phyloP scores from a whole-genome alignment of 2,329 filamentous ascomycete genomes.

The Lecanoromycetidae sp. region DNA sequence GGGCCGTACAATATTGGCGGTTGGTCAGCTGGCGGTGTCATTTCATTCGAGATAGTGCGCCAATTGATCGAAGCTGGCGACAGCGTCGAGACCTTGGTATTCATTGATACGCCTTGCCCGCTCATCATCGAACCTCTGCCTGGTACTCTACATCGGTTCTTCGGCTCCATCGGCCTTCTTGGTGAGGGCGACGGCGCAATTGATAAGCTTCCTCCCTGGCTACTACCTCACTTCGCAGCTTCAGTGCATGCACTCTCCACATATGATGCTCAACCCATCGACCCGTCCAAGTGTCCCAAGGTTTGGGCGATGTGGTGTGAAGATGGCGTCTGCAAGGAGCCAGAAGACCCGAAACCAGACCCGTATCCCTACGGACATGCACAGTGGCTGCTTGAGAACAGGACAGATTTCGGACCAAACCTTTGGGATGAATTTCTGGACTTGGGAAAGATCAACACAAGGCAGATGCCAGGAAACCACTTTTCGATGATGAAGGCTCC shows the following conservation, averaged over 20 bases:
- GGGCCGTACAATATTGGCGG: conserved; percentile 47
- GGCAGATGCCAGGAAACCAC: conserved; percentile 60
- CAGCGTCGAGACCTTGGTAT: conserved; percentile 38
- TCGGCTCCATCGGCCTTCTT: conserved; percentile 57
- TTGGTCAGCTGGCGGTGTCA: conserved; percentile 45
- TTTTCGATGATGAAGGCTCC: conserved; percentile 64
- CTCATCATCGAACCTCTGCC: conserved; percentile 38
- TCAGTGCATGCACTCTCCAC: conserved; percentile 56
- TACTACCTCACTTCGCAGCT: conserved; percentile 60
- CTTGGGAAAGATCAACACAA: conserved; percentile 47
- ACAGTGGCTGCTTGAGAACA: conserved; percentile 61
- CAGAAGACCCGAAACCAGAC: conserved; percentile 52
- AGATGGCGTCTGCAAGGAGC: conserved; percentile 58
- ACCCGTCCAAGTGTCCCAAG: conserved; percentile 46
- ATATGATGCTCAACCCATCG: conserved; percentile 54
- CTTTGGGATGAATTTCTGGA: conserved; percentile 57
- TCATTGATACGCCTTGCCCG: conserved; percentile 43
- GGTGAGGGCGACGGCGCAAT: conserved; percentile 42
- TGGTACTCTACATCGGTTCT: conserved; percentile 53
- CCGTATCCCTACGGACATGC: conserved; percentile 49
- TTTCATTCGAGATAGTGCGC: conserved; percentile 40
- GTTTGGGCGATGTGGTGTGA: conserved; percentile 59
- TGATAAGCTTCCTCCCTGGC: conserved; percentile 56
- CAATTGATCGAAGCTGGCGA: conserved; percentile 38
- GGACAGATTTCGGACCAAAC: conserved; percentile 58